These are phyloP conservation scores for Pyrenochaeta sp. DNA, from an alignment of 2,329 filamentous ascomycete species.

Conservation along the genomic window DNA sequence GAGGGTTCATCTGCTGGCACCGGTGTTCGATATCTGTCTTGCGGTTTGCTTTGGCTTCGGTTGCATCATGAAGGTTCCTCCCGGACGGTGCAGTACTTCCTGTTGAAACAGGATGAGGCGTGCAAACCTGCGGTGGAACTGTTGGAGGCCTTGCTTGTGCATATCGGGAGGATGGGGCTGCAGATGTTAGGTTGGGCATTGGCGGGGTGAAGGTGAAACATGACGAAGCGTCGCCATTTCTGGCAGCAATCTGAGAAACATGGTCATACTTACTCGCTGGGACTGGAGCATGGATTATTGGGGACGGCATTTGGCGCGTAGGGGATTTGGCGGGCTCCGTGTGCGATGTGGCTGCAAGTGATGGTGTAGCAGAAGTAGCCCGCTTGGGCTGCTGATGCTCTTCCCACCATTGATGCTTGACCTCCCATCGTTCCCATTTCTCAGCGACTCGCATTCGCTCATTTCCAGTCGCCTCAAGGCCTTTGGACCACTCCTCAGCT, in stretches of 20 bases:
- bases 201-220: conserved; percentile 29
- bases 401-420: conserved; percentile 46
- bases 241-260: conserved; percentile 20
- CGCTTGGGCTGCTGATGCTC: conserved; percentile 19
- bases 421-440: conserved; percentile 80
- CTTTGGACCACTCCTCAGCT: conserved; percentile 81
- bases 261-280: conserved; percentile 45
- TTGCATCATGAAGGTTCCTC: conserved; percentile 69
- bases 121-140: conserved; percentile 43
- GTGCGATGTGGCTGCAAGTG: conserved; percentile 24
- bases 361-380: conserved; percentile 24
- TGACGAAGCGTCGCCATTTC: conserved; percentile 20
- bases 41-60: conserved; percentile 69
- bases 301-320: conserved; percentile 34
- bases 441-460: conserved; percentile 67
- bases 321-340: conserved; percentile 35
- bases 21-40: conserved; percentile 76
- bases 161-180: conserved; percentile 40
- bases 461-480: conserved; percentile 70
- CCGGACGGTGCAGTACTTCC: conserved; percentile 44
- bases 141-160: conserved; percentile 43
- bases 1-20: conserved; percentile 71
- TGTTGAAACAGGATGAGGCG: conserved; percentile 35
- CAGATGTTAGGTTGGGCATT: conserved; percentile 38
- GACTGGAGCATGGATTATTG: conserved; percentile 43